Evolutionary conservation across 2,329 filamentous ascomycete species (phyloP), one percentile per base, ranked within the genome.

Genomic region (Diaporthe capsici): DNA sequence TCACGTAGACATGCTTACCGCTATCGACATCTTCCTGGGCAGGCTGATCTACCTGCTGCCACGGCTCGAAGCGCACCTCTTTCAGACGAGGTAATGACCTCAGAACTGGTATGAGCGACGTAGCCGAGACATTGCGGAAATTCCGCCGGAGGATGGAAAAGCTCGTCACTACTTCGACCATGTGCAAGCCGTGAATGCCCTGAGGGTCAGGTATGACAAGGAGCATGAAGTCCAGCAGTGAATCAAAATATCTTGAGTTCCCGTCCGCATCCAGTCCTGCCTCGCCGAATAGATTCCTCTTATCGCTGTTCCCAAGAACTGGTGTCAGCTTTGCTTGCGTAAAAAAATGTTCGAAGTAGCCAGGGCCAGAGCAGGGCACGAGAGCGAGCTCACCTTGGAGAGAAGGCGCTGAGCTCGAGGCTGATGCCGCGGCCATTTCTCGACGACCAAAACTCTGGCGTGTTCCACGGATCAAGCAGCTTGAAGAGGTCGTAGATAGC

Each of bases 351-450:
- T 10, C 12, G 7, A 39, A 34, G 3, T 47, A 22, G 47, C 6
- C 13, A 15, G 5, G n/a, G 22, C 7, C 6, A 2, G 1, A n/a
- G 15, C 1, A 10, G 44, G 44, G 28, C 22, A 51, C 73, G 58
- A 77, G 22, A 28, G 28, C 63, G 28, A 37, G 31, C 65, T 53
- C 31, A 68, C 65, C 65, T 79, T 8, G 79, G 79, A 10, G 80
- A 80, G 28, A 75, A 75, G 51, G 78, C 79, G 22, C 78, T 75
- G 12, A 82, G 61, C 76, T 82, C 80, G 12, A 82, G 74, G n/a
- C 77, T 76, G 20, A 82, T 70, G 8, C 76, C 78, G 22, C 55
- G 55, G 8, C 75, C 65, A 13, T 76, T 72, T 47, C 72, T 63
- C 8, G 71, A 37, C 22, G 49, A 53, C 55, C 51, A 71, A 31